A percentile compares a stretch with the other conserved stretches of the same genome.
These are phyloP conservation scores for Fraxinus paxiana DNA, from an alignment of 305 asterid genomes.

Conservation along the genomic window DNA sequence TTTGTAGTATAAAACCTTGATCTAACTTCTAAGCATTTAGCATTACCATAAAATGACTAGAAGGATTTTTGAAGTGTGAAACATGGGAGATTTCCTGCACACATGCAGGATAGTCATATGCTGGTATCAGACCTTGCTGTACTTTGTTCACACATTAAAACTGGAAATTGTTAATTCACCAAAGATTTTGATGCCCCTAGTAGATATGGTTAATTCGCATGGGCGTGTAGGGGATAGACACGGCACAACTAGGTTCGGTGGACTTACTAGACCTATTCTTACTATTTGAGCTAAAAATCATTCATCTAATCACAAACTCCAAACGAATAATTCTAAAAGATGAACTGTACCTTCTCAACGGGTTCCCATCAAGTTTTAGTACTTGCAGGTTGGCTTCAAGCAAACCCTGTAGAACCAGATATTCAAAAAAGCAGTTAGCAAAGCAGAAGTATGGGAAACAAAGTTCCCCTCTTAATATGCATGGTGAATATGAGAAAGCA, in stretches of 20 bases:
- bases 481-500: not conserved
- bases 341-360: conserved; percentile 69
- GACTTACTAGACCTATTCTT: conserved; percentile 1
- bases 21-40: not conserved
- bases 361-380: conserved; percentile 78
- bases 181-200: not conserved
- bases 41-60: not conserved
- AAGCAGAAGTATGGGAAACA: not conserved
- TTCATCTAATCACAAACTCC: conserved; percentile 1
- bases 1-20: not conserved
- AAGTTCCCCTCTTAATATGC: not conserved
- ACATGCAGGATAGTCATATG: not conserved
- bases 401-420: conserved; percentile 63
- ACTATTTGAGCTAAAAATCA: not conserved
- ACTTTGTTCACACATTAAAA: not conserved
- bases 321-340: not conserved
- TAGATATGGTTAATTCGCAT: not conserved
- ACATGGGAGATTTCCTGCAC: not conserved
- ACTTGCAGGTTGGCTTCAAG: conserved; percentile 84
- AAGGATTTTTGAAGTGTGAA: not conserved
- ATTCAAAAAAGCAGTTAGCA: conserved; percentile 16
- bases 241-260: not conserved
- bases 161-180: not conserved
- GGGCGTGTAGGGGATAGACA: not conserved
- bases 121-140: not conserved